A percentile compares a stretch with the other conserved stretches of the same genome.
These are phyloP conservation scores for Dryas octopetala DNA, from an alignment of 306 rosid genomes.

Conservation along the genomic window DNA sequence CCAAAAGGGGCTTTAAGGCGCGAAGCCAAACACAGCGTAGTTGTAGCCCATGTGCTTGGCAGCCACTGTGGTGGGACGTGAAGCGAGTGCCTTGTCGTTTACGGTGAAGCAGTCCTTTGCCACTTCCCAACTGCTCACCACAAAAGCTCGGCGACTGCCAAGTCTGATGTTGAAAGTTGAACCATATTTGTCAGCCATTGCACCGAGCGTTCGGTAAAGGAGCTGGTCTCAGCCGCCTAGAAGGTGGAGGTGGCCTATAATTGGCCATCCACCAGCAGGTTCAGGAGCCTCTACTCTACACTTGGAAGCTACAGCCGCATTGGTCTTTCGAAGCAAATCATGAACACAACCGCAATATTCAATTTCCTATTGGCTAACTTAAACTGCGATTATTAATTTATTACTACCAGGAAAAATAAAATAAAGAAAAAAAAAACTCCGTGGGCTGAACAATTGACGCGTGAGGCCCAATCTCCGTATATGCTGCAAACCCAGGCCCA, in stretches of 20 bases:
- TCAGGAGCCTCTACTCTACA: constrained; percentile 32
- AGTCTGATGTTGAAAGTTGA: constrained; percentile 43
- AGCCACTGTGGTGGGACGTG: constrained; percentile 49
- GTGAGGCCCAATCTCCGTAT: too few species aligned
- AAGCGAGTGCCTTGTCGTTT: constrained; percentile 52
- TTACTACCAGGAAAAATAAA: too few species aligned
- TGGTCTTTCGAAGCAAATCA: constrained; percentile 2
- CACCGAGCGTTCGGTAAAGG: constrained; percentile 44
- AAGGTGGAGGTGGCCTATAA: constrained; percentile 59
- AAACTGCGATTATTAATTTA: too few species aligned
- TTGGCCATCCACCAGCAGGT: constrained; percentile 41
- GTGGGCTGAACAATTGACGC: too few species aligned
- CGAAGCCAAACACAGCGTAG: constrained; percentile 45
- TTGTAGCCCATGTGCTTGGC: constrained; percentile 54
- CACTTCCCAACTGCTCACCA: constrained; percentile 55
- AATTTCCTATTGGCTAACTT: too few species aligned
- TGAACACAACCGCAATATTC: too few species aligned
- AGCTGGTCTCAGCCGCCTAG: constrained; percentile 40
- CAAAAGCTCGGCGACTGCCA: constrained; percentile 40
- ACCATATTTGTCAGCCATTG: constrained; percentile 51
- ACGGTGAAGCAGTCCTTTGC: constrained; percentile 59
- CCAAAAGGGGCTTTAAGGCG: constrained; percentile 52
- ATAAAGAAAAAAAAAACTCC: too few species aligned
- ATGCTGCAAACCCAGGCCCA: too few species aligned
- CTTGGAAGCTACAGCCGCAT: not conserved